A percentile compares a stretch with the other conserved stretches of the same genome.
Conservation (phyloP, 2,329 filamentous ascomycete genomes). For the Tricladium varicosporioides region DNA sequence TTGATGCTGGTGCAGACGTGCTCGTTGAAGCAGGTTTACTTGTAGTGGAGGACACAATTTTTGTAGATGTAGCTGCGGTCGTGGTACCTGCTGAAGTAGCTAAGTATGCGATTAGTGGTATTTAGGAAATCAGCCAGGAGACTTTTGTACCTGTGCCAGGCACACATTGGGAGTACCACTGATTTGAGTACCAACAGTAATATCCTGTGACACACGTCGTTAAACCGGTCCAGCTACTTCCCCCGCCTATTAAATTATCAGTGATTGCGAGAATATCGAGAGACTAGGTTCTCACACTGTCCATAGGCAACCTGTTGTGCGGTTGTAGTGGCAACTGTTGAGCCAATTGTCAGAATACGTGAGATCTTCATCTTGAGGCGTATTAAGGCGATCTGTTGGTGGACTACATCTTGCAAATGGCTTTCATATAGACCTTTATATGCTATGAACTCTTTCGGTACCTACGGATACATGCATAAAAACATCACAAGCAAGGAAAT, state of each 20-base stretch:
- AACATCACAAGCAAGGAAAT: not conserved
- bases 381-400: not conserved
- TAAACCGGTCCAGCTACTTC: slow-evolving; percentile 11
- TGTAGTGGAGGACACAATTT: slow-evolving; percentile 6
- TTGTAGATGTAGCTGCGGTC: slow-evolving; percentile 4
- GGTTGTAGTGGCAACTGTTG: not conserved
- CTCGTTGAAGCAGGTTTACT: slow-evolving; percentile 7
- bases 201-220: slow-evolving; percentile 17
- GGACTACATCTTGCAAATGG: not conserved
- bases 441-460: not conserved
- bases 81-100: not conserved
- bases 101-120: not conserved
- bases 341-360: slow-evolving; percentile 4
- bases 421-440: not conserved
- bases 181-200: slow-evolving; percentile 18
- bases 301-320: slow-evolving; percentile 11
- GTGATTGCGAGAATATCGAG: not conserved
- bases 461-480: not conserved
- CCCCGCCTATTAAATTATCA: slow-evolving; percentile 12
- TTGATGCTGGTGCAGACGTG: not conserved
- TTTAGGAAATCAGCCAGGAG: not conserved
- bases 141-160: slow-evolving; percentile 12
- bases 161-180: slow-evolving; percentile 19
- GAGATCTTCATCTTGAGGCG: slow-evolving; percentile 14
- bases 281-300: slow-evolving; percentile 8